Evolutionary conservation across 352 stramenopile species (phyloP).

Genomic region (Albugo laibachii): DNA sequence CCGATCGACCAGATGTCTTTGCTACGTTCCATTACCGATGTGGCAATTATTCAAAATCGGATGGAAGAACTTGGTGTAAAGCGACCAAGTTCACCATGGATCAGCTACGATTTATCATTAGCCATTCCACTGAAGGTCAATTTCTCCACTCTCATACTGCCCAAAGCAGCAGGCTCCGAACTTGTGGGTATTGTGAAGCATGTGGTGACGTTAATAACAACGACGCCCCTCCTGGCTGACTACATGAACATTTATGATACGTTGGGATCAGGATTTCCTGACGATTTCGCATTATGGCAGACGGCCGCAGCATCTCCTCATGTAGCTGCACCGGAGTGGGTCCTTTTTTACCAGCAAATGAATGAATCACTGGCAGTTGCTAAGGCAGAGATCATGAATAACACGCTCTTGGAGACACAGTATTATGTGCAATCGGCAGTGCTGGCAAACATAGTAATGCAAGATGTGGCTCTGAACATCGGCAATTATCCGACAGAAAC

Average conservation of each 20-base stretch:
- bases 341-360: not conserved
- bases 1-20: too few relatives aligned
- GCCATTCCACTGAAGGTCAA: conserved; percentile 1
- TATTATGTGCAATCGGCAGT: conserved; percentile 1
- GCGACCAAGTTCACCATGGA: not conserved
- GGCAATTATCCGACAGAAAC: not conserved
- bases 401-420: not conserved
- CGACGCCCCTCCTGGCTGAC: conserved; percentile 1
- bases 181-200: conserved; percentile 3
- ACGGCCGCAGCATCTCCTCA: not conserved
- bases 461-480: not conserved
- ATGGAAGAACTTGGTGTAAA: too few relatives aligned
- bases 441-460: not conserved
- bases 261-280: not conserved
- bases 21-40: too few relatives aligned
- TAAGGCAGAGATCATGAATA: too few relatives aligned
- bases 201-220: conserved; percentile 1
- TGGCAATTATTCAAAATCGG: too few relatives aligned
- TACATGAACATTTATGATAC: conserved; percentile 1
- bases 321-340: not conserved
- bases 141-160: conserved; percentile 1
- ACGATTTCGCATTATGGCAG: conserved; percentile 1
- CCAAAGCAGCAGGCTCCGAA: not conserved
- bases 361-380: too few relatives aligned
- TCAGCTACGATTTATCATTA: conserved; percentile 4